These are phyloP conservation scores for Picea glauca DNA, from an alignment of 75 land plant species.

Conservation along the genomic window DNA sequence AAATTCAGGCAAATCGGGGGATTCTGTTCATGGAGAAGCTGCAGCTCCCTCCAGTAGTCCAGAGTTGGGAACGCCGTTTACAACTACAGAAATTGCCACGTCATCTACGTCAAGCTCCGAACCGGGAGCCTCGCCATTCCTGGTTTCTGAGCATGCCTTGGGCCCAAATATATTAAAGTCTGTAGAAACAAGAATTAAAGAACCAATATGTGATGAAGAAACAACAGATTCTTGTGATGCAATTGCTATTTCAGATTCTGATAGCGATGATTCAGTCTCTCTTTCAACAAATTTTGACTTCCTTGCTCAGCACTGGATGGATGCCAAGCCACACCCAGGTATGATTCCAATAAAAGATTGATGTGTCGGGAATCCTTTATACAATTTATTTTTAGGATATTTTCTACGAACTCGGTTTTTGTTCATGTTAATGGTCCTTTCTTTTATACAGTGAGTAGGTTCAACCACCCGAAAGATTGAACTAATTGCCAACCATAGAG, in stretches of 20 bases:
- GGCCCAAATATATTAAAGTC: neutral
- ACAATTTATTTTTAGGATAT: neutral
- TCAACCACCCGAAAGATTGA: neutral
- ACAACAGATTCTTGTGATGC: slow-evolving; percentile 4
- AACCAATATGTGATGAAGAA: neutral
- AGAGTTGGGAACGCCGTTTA: slow-evolving; percentile 58
- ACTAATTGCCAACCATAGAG: neutral
- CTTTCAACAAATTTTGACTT: slow-evolving; percentile 21
- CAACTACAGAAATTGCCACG: slow-evolving; percentile 49
- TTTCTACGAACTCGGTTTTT: neutral
- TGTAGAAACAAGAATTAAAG: neutral
- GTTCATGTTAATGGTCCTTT: neutral
- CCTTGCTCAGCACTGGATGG: slow-evolving; percentile 24
- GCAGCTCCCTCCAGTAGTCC: slow-evolving; percentile 81
- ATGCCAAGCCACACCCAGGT: slow-evolving; percentile 11
- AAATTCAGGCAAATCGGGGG: neutral
- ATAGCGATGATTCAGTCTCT: slow-evolving; percentile 22
- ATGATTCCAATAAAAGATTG: neutral
- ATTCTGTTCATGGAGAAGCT: slow-evolving; percentile 30
- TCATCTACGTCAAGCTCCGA: slow-evolving; percentile 87
- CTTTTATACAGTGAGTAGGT: neutral
- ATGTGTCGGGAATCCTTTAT: neutral
- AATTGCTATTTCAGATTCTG: slow-evolving; percentile 30
- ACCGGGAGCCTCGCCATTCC: slow-evolving; percentile 58
- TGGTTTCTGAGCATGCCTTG: neutral